Percentiles rank a stretch among this genome's conserved stretches.
These are phyloP conservation scores for Fragaria nilgerrensis DNA, from an alignment of 306 rosid species.

Conservation along the genomic window DNA sequence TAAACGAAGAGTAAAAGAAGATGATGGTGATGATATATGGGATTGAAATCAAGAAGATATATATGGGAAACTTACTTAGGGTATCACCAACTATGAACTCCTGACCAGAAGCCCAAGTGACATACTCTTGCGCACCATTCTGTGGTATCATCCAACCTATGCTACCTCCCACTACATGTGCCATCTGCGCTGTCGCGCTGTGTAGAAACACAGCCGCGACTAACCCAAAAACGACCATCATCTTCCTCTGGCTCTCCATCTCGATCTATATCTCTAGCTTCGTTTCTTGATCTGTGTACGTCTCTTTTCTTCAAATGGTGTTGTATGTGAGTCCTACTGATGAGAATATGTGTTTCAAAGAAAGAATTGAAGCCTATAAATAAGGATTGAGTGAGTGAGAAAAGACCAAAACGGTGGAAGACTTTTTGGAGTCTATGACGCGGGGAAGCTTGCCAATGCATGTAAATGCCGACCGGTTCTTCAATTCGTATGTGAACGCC, in stretches of 20 bases:
- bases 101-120: constrained; percentile 30
- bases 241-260: constrained; percentile 3
- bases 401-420: neutral
- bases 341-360: neutral
- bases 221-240: neutral
- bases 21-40: neutral
- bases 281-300: neutral
- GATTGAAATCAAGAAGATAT: neutral
- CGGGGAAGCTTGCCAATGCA: neutral
- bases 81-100: constrained; percentile 36
- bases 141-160: constrained; percentile 36
- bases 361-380: neutral
- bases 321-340: neutral
- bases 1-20: neutral
- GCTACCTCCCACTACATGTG: constrained; percentile 38
- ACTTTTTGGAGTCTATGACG: neutral
- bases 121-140: neutral
- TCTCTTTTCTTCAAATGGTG: neutral
- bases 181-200: constrained; percentile 17
- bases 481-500: neutral
- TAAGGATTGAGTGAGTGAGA: neutral
- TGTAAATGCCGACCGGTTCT: neutral
- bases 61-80: constrained; percentile 12
- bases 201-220: constrained; percentile 22
- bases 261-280: neutral